These are phyloP conservation scores for Diaporthe nobilis DNA, from an alignment of 2,329 filamentous ascomycete species.

Conservation along the genomic window DNA sequence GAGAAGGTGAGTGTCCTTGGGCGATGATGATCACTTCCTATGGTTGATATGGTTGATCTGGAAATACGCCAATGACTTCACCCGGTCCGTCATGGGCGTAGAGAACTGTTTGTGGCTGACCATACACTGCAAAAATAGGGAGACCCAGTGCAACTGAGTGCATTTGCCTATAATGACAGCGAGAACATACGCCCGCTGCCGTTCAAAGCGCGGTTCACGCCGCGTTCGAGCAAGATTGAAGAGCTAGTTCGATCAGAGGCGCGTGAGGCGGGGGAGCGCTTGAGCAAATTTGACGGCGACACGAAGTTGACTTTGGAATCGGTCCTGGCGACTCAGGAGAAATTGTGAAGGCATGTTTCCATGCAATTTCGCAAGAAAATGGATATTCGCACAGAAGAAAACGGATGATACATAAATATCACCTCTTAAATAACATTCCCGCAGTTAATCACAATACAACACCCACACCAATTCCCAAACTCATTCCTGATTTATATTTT, in stretches of 20 bases:
- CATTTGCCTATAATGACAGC: constrained; percentile 10
- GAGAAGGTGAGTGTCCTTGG: constrained; percentile 14
- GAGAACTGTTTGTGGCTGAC: not conserved
- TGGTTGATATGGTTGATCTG: not conserved
- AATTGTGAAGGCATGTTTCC: not conserved
- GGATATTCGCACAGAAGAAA: no score
- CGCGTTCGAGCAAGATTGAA: constrained; percentile 20
- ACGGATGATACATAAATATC: no score
- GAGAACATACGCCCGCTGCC: not conserved
- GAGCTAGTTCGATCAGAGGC: constrained; percentile 28
- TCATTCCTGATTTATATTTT: no score
- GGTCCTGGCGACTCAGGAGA: constrained; percentile 1
- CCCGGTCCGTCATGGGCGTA: no score
- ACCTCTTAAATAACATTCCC: no score
- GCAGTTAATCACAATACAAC: no score
- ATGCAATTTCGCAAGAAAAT: not conserved
- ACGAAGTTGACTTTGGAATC: constrained; percentile 25
- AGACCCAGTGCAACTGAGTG: not conserved
- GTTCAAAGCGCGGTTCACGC: constrained; percentile 33
- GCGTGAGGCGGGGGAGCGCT: constrained; percentile 4
- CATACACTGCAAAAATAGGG: not conserved
- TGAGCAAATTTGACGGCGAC: constrained; percentile 25
- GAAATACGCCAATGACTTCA: not conserved
- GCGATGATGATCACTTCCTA: not conserved
- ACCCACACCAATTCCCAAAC: no score